Base-by-base conservation (phyloP, 176 grass and related monocot genomes). In the Cymbopogon citratus region DNA sequence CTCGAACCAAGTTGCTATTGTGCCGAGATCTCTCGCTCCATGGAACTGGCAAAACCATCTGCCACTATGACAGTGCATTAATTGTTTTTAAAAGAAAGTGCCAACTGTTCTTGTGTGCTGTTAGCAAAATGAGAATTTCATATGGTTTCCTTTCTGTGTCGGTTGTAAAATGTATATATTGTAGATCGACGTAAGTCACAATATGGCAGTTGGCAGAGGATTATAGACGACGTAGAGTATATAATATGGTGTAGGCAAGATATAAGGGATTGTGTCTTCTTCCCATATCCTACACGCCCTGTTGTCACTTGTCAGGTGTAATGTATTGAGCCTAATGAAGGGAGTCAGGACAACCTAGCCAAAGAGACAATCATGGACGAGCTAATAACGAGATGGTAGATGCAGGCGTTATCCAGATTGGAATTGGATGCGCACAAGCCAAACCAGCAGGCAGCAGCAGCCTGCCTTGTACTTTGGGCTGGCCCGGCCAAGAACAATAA, bases 371-470 rank as follows among this genome's bases (percentile, higher is more conserved):
- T 80, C 82, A 81, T 79, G 56, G 52, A 41, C 29, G 7, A 51
- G 84, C 70, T 80, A 63, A 63, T 21, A 21, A 63, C 12, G 40
- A 73, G 48, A 75, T 28, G 75, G 48, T 84, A 75, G 69, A 62
- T 67, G 49, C 51, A 63, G 63, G 26, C 69, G 75, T 69, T 85
- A 85, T 89, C 87, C 81, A 76, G 63, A 80, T 54, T 80, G 62
- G 87, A 3, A 80, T 52, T 80, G 49, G 87, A 80, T 76, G 45
- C 34, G 54, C 77, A 64, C 52, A n/a, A 67, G 34, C 80, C 80
- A 45, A 80, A 56, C 18, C 76, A 80, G 69, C 77, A 80, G 8
- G 76, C 62, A 62, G 76, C 62, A 69, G 16, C 16, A 21, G 33
- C 52, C 23, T 75, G 48, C 36, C 71, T 75, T 75, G 61, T 69